Evolutionary conservation across 2,329 filamentous ascomycete species (phyloP).

Genomic region (Paramyrothecium sp.): DNA sequence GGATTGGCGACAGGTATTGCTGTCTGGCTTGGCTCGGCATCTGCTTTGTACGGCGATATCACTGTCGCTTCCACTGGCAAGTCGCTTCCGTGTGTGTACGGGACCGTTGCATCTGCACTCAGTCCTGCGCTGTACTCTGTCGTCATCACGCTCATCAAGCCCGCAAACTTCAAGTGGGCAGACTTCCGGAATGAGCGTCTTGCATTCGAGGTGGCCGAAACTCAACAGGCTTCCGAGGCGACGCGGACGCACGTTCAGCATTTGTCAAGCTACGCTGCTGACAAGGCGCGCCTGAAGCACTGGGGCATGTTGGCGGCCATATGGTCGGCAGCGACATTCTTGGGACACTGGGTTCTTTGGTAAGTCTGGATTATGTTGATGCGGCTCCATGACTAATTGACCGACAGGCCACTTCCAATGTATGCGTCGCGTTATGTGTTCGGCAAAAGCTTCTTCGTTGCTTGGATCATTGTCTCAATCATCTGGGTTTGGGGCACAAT

Average conservation of each 20-base stretch:
- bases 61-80: constrained; percentile 46
- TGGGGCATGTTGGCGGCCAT: constrained; percentile 31
- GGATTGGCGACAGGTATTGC: constrained; percentile 49
- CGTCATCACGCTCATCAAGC: constrained; percentile 42
- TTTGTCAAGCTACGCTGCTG: constrained; percentile 19
- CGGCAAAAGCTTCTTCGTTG: constrained; percentile 43
- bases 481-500: constrained; percentile 54
- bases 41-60: constrained; percentile 43
- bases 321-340: constrained; percentile 46
- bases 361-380: too few relatives aligned
- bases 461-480: constrained; percentile 49
- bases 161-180: constrained; percentile 38
- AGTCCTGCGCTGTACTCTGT: constrained; percentile 42
- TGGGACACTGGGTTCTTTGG: constrained; percentile 54
- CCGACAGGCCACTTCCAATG: constrained; percentile 46
- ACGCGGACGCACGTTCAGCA: constrained; percentile 19
- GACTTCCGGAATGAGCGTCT: constrained; percentile 38
- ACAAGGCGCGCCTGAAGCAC: constrained; percentile 37
- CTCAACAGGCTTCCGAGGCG: constrained; percentile 10
- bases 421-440: constrained; percentile 51
- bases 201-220: constrained; percentile 29
- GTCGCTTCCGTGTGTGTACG: constrained; percentile 50
- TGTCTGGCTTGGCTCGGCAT: constrained; percentile 50
- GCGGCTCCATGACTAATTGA: constrained; percentile 7
- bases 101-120: constrained; percentile 47